Evolutionary conservation across 768 basidiomycete species (phyloP).

Genomic region (Strobilomyces confusus): DNA sequence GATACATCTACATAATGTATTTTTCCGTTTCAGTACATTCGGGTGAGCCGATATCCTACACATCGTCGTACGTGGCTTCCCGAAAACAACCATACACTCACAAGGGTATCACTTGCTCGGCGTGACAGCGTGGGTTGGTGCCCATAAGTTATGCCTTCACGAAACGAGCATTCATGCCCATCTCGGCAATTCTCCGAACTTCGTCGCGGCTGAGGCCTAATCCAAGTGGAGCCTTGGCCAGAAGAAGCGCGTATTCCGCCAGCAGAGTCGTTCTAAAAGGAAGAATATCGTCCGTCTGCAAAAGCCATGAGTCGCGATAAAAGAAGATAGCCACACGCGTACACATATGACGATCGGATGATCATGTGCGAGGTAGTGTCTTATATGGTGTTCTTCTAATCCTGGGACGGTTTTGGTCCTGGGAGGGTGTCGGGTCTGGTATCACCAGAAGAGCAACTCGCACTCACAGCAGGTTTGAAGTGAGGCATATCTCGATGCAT

Average conservation of each 20-base stretch:
- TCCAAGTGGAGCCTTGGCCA: slow-evolving; percentile 68
- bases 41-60: no score
- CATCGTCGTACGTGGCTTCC: no score
- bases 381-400: slow-evolving; percentile 71
- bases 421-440: background rate
- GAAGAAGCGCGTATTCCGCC: slow-evolving; percentile 65
- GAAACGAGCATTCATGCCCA: slow-evolving; percentile 49
- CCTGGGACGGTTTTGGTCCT: slow-evolving; percentile 67
- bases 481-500: slow-evolving; percentile 78
- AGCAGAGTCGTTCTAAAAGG: slow-evolving; percentile 55
- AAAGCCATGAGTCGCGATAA: background rate
- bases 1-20: no score
- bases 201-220: slow-evolving; percentile 61
- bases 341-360: slow-evolving; percentile 81
- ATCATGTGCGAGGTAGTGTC: slow-evolving; percentile 53
- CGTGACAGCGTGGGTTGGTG: background rate
- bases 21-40: no score
- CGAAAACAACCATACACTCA: background rate
- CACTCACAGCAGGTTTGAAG: slow-evolving; percentile 69
- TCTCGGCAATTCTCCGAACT: slow-evolving; percentile 51
- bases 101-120: background rate
- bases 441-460: background rate
- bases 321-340: slow-evolving; percentile 5
- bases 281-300: slow-evolving; percentile 77
- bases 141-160: background rate